Conservation (phyloP, 148 eudicot genomes). For the Fagopyrum homotropicum region DNA sequence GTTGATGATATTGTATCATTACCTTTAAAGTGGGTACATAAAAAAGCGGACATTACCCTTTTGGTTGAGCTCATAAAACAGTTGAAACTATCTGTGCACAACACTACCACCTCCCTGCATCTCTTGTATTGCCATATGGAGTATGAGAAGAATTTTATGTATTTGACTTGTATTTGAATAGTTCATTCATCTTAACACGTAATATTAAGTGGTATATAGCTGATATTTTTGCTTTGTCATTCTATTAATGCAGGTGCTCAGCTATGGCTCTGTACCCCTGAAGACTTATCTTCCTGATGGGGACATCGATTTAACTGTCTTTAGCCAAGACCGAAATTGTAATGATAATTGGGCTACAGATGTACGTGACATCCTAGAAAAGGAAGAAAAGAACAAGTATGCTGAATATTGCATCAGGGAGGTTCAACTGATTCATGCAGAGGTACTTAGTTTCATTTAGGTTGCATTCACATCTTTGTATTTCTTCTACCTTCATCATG, state of each 20-base stretch:
- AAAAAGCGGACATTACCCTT: not conserved
- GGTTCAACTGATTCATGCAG: constrained; percentile 94
- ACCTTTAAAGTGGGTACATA: not conserved
- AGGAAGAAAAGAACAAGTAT: constrained; percentile 69
- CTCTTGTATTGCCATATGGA: not conserved
- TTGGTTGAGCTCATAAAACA: not conserved
- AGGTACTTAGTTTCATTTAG: constrained; percentile 28
- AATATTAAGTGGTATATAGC: not conserved
- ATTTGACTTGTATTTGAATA: not conserved
- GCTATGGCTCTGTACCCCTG: constrained; percentile 16
- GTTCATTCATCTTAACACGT: not conserved
- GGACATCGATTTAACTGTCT: constrained; percentile 14
- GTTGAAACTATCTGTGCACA: not conserved
- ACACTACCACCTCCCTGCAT: not conserved
- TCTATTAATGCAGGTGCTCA: constrained; percentile 9
- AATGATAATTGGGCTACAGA: constrained; percentile 72
- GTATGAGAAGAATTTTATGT: not conserved
- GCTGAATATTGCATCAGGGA: constrained; percentile 84
- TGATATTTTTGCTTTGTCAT: constrained; percentile 8
- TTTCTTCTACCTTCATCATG: constrained; percentile 4
- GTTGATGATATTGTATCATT: not conserved
- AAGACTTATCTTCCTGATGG: constrained; percentile 21
- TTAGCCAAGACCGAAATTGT: constrained; percentile 28
- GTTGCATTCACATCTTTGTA: not conserved
- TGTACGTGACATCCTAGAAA: constrained; percentile 67